Conservation (phyloP, 495 filamentous ascomycete species). For the Podospora tetraspora region DNA sequence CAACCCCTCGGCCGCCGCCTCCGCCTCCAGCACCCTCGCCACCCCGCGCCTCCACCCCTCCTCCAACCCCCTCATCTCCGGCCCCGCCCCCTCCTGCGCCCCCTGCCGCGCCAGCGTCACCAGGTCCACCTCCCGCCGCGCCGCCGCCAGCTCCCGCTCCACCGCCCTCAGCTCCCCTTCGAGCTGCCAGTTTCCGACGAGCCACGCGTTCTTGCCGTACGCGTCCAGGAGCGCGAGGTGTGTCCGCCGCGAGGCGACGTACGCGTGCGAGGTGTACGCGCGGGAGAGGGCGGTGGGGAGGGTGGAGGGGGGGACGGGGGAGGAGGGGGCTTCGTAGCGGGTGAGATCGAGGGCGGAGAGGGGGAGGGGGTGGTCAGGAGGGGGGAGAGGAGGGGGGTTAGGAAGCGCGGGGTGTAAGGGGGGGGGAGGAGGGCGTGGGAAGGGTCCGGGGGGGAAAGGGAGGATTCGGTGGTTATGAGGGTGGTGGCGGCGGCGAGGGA, state of each 20-base stretch:
- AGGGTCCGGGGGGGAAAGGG: constrained; percentile 36
- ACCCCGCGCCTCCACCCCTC: constrained; percentile 69
- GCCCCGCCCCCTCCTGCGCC: constrained; percentile 61
- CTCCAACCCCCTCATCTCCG: constrained; percentile 64
- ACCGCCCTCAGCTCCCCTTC: constrained; percentile 64
- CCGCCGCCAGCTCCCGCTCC: constrained; percentile 71
- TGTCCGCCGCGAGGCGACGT: constrained; percentile 59
- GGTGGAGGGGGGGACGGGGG: constrained; percentile 19
- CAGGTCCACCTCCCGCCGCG: constrained; percentile 59
- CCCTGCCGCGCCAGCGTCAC: constrained; percentile 65
- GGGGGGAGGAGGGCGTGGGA: constrained; percentile 41
- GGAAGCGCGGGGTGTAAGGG: constrained; percentile 28
- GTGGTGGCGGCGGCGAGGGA: constrained; percentile 54
- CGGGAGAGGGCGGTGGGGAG: constrained; percentile 26
- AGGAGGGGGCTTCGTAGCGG: constrained; percentile 72
- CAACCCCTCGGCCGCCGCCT: constrained; percentile 66
- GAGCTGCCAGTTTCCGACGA: constrained; percentile 73
- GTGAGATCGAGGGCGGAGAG: constrained; percentile 65
- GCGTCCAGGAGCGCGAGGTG: constrained; percentile 72
- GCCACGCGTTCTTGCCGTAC: constrained; percentile 85
- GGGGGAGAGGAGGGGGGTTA: constrained; percentile 56
- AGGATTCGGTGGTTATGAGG: constrained; percentile 62
- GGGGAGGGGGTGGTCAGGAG: constrained; percentile 20
- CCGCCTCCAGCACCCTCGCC: constrained; percentile 66
- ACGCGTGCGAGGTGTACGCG: constrained; percentile 60